These are phyloP conservation scores for Paraconiothyrium brasiliense DNA, from an alignment of 2,329 filamentous ascomycete genomes.

Conservation along the genomic window DNA sequence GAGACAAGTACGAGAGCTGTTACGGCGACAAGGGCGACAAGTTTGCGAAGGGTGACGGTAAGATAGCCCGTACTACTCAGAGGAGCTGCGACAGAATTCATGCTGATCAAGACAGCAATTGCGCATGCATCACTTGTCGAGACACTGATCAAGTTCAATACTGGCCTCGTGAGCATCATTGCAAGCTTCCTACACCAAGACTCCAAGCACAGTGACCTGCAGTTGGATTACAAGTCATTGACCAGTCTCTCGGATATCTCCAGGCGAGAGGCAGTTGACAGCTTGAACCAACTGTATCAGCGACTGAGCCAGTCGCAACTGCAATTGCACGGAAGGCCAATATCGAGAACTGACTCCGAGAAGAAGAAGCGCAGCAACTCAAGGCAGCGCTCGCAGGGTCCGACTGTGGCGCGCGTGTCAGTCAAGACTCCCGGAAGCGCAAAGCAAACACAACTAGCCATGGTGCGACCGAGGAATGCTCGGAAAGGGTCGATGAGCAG, in stretches of 20 bases:
- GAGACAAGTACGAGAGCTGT: conserved; percentile 53
- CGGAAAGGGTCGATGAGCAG: conserved; percentile 36
- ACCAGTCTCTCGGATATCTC: conserved; percentile 57
- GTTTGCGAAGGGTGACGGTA: conserved; percentile 57
- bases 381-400: conserved; percentile 34
- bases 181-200: conserved; percentile 53
- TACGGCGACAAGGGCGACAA: conserved; percentile 48
- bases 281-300: conserved; percentile 52
- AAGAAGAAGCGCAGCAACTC: conserved; percentile 35
- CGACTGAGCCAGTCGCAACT: conserved; percentile 50
- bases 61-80: conserved; percentile 24
- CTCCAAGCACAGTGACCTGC: conserved; percentile 39
- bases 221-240: conserved; percentile 56
- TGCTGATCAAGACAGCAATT: conserved; percentile 45
- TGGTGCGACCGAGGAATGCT: conserved; percentile 45
- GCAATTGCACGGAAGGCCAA: conserved; percentile 36
- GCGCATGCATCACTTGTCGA: conserved; percentile 58
- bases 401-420: conserved; percentile 43
- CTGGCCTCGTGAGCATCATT: conserved; percentile 58
- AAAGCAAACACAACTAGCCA: conserved; percentile 47
- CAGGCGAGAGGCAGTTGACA: conserved; percentile 54
- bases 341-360: conserved; percentile 26
- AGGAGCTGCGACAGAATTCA: too few relatives aligned
- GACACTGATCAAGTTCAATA: conserved; percentile 57
- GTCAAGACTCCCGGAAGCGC: conserved; percentile 32